Conservation (phyloP, 352 stramenopile genomes). For the Globisporangium apiculatum region DNA sequence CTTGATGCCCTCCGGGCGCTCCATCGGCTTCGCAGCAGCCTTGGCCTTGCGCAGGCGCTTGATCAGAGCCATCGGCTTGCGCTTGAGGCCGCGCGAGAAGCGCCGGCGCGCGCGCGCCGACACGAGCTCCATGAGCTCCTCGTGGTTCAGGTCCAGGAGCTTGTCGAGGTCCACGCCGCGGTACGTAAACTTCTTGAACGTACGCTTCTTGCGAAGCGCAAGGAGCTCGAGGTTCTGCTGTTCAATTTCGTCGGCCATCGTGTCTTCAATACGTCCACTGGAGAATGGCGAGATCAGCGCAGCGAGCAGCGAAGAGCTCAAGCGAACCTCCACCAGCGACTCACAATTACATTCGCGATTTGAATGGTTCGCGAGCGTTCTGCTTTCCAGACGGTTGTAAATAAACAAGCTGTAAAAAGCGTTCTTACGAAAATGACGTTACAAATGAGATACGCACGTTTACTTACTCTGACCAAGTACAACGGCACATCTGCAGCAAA, state of each 20-base stretch:
- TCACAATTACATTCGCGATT: neutral
- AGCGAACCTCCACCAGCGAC: neutral
- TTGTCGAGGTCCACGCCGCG: constrained; percentile 99
- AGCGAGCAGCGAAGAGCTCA: neutral
- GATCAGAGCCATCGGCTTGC: constrained; percentile 99
- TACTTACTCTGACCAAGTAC: too few relatives aligned
- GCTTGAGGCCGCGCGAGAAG: constrained; percentile 98
- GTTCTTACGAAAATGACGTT: too few relatives aligned
- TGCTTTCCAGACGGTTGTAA: neutral
- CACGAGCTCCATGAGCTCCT: constrained; percentile 99
- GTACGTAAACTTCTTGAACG: constrained; percentile 99
- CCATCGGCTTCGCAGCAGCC: constrained; percentile 94
- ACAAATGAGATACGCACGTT: too few relatives aligned
- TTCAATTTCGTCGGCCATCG: constrained; percentile 45
- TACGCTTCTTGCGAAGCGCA: constrained; percentile 98
- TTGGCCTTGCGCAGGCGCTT: constrained; percentile 99
- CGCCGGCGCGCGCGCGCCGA: constrained; percentile 93
- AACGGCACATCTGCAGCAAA: too few relatives aligned
- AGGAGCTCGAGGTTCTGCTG: constrained; percentile 85
- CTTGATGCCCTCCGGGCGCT: constrained; percentile 99
- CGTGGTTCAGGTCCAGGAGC: constrained; percentile 98
- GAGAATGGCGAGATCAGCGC: neutral
- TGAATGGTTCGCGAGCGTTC: neutral
- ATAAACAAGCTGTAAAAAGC: too few relatives aligned
- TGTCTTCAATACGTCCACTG: constrained; percentile 16